These are phyloP conservation scores for Datisca glomerata DNA, from an alignment of 306 rosid genomes.

Conservation along the genomic window DNA sequence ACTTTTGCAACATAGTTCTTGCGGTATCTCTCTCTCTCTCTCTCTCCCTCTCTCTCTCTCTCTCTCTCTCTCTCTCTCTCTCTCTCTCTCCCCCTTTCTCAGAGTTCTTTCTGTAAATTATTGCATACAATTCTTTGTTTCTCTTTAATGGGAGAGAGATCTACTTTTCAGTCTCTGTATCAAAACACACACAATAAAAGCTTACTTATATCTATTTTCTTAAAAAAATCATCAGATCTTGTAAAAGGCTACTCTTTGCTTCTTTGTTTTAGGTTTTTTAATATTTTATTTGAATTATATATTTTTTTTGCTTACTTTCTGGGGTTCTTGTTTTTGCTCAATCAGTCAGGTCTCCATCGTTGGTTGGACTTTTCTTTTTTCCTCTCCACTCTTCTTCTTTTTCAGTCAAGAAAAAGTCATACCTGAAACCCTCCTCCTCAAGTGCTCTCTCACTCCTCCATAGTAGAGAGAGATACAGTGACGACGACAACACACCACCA, in stretches of 20 bases:
- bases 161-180: too few species aligned
- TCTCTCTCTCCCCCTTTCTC: not conserved
- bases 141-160: too few species aligned
- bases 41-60: slow-evolving; percentile 7
- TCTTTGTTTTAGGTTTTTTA: not conserved
- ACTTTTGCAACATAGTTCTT: slow-evolving; percentile 55
- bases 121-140: too few species aligned
- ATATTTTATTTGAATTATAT: not conserved
- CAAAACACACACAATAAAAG: too few species aligned
- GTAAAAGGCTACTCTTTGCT: not conserved
- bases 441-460: slow-evolving; percentile 12
- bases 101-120: too few species aligned
- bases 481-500: too few species aligned
- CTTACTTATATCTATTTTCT: slow-evolving; percentile 7
- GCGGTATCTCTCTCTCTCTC: slow-evolving; percentile 11
- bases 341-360: slow-evolving; percentile 67
- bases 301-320: slow-evolving; percentile 17
- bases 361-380: slow-evolving; percentile 27
- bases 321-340: slow-evolving; percentile 16
- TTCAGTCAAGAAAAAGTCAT: slow-evolving; percentile 70
- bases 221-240: not conserved
- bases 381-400: slow-evolving; percentile 29
- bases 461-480: not conserved
- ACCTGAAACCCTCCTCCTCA: slow-evolving; percentile 25
- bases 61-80: slow-evolving; percentile 23